These are phyloP conservation scores for Neonectria faginata DNA, from an alignment of 2,329 filamentous ascomycete genomes.

Conservation along the genomic window DNA sequence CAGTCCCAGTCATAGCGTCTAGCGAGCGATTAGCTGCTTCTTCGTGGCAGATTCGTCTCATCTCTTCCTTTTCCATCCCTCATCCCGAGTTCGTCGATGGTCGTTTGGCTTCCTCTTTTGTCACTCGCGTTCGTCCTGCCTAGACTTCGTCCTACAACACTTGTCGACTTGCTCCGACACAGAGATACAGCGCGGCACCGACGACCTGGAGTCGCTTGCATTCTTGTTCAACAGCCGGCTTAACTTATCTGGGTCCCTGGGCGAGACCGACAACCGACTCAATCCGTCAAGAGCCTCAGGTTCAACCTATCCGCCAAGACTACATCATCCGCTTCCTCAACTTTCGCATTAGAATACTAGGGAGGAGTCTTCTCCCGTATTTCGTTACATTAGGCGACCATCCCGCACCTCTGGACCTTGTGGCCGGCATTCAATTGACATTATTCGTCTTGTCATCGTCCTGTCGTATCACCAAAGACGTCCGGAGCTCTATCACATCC, in stretches of 20 bases:
- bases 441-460: slow-evolving; percentile 29
- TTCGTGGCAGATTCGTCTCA: slow-evolving; percentile 47
- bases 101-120: slow-evolving; percentile 30
- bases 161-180: slow-evolving; percentile 27
- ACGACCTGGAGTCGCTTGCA: slow-evolving; percentile 35
- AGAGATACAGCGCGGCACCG: slow-evolving; percentile 25
- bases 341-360: slow-evolving; percentile 34
- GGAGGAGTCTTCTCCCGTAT: slow-evolving; percentile 33
- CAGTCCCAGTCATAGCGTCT: slow-evolving; percentile 43
- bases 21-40: slow-evolving; percentile 37
- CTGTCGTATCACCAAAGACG: slow-evolving; percentile 34
- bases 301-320: slow-evolving; percentile 37
- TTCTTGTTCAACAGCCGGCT: slow-evolving; percentile 26
- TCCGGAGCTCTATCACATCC: slow-evolving; percentile 15
- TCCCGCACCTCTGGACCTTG: slow-evolving; percentile 29
- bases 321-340: slow-evolving; percentile 29
- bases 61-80: slow-evolving; percentile 42
- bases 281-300: slow-evolving; percentile 36
- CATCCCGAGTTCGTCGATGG: slow-evolving; percentile 34
- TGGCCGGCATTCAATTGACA: slow-evolving; percentile 39
- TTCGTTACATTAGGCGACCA: slow-evolving; percentile 31
- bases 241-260: slow-evolving; percentile 32
- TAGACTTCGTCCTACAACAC: slow-evolving; percentile 26
- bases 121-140: slow-evolving; percentile 31
- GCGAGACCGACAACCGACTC: slow-evolving; percentile 40